These are phyloP conservation scores for Arabidopsis arenosa DNA, from an alignment of 345 rosid genomes.

Conservation along the genomic window DNA sequence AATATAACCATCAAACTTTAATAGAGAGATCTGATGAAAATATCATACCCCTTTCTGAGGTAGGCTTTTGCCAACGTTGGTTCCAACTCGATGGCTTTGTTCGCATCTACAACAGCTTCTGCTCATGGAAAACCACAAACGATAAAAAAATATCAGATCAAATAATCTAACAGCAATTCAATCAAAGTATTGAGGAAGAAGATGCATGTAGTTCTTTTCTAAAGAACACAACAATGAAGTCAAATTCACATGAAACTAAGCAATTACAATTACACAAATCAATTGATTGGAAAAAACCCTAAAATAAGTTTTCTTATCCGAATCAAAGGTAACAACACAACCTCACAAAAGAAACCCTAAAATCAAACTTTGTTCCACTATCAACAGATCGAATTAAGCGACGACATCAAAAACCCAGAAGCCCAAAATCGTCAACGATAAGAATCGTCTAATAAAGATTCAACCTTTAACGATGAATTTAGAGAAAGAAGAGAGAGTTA, in stretches of 20 bases:
- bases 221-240: not conserved
- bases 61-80: slow-evolving; percentile 66
- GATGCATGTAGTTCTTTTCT: not conserved
- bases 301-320: not conserved
- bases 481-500: not conserved
- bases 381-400: slow-evolving; percentile 16
- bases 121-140: slow-evolving; percentile 35
- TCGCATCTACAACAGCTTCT: slow-evolving; percentile 84
- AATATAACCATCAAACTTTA: not conserved
- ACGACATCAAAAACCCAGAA: not conserved
- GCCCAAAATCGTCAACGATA: not conserved
- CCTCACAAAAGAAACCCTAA: not conserved
- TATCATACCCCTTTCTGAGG: slow-evolving; percentile 71
- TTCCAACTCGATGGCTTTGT: slow-evolving; percentile 72
- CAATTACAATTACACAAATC: not conserved
- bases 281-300: not conserved
- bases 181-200: not conserved
- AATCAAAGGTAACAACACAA: slow-evolving; percentile 3
- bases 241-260: too few species aligned
- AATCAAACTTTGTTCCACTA: not conserved
- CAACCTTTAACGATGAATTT: not conserved
- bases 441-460: slow-evolving; percentile 5
- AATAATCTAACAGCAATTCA: slow-evolving; percentile 17
- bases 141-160: not conserved
- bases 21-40: not conserved